Percentiles rank a stretch among this genome's conserved stretches.
Conservation (phyloP, 163 green algal genomes). For the Scenedesmus sp. region DNA sequence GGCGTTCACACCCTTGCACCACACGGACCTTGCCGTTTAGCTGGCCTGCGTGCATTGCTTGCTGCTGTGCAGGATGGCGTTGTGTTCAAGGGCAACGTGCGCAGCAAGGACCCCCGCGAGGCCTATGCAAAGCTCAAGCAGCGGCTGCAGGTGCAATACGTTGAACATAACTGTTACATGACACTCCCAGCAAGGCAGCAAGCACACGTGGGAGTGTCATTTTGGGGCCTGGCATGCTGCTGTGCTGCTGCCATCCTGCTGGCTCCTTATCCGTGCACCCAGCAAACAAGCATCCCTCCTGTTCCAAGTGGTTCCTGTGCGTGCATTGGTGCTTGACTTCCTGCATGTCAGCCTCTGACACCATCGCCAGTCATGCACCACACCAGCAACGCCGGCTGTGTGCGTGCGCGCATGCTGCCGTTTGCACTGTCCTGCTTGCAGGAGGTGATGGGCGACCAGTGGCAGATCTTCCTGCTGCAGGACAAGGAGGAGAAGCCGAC, state of each 20-base stretch:
- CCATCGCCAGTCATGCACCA: background rate
- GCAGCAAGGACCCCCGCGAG: conserved; percentile 64
- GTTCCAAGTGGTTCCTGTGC: background rate
- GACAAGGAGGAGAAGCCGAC: conserved; percentile 85
- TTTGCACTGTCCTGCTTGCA: conserved; percentile 36
- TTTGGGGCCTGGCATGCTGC: background rate
- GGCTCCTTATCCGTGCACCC: background rate
- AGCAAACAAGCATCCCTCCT: background rate
- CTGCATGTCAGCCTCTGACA: background rate
- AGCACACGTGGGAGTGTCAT: background rate
- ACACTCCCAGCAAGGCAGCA: background rate
- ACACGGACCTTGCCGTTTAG: background rate
- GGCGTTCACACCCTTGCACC: background rate
- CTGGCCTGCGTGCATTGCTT: background rate
- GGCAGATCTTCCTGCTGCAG: conserved; percentile 84
- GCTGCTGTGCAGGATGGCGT: conserved; percentile 69
- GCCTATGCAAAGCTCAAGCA: conserved; percentile 67
- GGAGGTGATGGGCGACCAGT: conserved; percentile 77
- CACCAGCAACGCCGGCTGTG: background rate
- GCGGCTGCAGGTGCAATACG: conserved; percentile 61
- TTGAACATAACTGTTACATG: background rate
- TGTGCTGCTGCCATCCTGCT: background rate
- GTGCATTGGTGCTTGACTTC: too few species aligned
- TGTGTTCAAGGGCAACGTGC: conserved; percentile 91
- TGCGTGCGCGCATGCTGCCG: background rate